A percentile compares a stretch with the other conserved stretches of the same genome.
These are phyloP conservation scores for Wallacemonas sp. DNA, from an alignment of 208 protist genomes.

Conservation along the genomic window DNA sequence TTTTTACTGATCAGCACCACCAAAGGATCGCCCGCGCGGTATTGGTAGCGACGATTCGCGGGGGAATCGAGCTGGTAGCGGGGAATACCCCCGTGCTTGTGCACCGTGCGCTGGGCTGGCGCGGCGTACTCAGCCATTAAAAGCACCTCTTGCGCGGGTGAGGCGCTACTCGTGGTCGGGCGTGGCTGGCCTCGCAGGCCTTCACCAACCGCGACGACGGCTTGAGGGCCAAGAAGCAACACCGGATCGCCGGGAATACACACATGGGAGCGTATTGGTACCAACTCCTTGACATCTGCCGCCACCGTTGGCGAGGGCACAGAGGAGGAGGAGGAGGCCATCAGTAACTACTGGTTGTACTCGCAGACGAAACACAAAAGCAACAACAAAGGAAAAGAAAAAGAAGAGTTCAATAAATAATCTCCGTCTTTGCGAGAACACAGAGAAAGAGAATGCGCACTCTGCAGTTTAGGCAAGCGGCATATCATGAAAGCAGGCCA, in stretches of 20 bases:
- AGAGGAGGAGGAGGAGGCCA: not conserved
- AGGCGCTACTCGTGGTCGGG: not conserved
- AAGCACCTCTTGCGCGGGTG: conserved; percentile 16
- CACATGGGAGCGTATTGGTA: conserved; percentile 54
- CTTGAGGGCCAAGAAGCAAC: conserved; percentile 33
- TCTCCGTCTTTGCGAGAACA: too few relatives aligned
- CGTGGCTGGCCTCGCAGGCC: conserved; percentile 39
- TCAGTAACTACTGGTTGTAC: not conserved
- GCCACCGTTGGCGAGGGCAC: not conserved
- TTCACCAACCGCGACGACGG: conserved; percentile 63
- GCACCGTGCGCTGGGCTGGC: conserved; percentile 33
- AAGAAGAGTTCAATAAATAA: conserved; percentile 9
- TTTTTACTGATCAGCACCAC: conserved; percentile 64
- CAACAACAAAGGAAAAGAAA: conserved; percentile 16
- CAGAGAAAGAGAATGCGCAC: too few relatives aligned
- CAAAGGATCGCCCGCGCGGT: conserved; percentile 59
- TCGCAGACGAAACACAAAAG: conserved; percentile 10
- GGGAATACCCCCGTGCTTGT: conserved; percentile 1
- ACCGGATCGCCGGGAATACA: conserved; percentile 86
- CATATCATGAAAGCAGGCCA: too few relatives aligned
- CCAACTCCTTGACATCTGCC: conserved; percentile 44
- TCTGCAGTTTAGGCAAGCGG: too few relatives aligned
- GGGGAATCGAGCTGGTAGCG: conserved; percentile 55
- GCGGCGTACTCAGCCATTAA: conserved; percentile 68
- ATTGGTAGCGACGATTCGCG: conserved; percentile 57